Percentiles rank a stretch among this genome's conserved stretches.
Evolutionary conservation across 2,329 filamentous ascomycete species (phyloP).

Genomic region (Epichloe festucae): DNA sequence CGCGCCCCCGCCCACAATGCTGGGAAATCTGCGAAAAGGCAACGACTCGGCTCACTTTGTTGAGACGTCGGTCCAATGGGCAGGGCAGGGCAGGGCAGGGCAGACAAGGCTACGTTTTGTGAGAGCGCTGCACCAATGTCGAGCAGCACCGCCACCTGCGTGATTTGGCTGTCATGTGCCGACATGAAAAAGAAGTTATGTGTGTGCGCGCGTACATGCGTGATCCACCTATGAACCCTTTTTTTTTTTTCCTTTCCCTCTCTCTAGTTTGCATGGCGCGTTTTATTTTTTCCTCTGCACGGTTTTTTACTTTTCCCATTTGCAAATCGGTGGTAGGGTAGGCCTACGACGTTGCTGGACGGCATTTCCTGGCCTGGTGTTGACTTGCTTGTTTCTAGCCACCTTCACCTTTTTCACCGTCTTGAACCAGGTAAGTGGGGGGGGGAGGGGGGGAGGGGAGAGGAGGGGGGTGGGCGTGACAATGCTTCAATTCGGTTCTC

Average conservation of each 20-base stretch:
- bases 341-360: background rate
- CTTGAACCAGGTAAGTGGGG: background rate
- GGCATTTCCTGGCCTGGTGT: background rate
- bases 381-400: slow-evolving; percentile 3
- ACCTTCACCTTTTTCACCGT: background rate
- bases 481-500: too few species aligned
- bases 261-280: background rate
- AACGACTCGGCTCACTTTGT: background rate
- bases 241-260: too few species aligned
- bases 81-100: too few species aligned
- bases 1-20: background rate
- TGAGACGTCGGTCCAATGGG: too few species aligned
- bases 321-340: background rate
- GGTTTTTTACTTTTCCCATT: background rate
- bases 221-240: background rate
- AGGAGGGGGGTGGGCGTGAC: background rate
- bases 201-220: background rate
- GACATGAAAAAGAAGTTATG: background rate
- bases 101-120: too few species aligned
- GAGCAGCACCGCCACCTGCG: background rate
- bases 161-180: background rate
- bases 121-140: background rate
- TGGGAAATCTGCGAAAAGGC: background rate
- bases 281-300: background rate
- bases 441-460: background rate